A percentile compares a stretch with the other conserved stretches of the same genome.
These are phyloP conservation scores for Neurospora tetrasperma DNA, from an alignment of 495 filamentous ascomycete genomes.

Conservation along the genomic window DNA sequence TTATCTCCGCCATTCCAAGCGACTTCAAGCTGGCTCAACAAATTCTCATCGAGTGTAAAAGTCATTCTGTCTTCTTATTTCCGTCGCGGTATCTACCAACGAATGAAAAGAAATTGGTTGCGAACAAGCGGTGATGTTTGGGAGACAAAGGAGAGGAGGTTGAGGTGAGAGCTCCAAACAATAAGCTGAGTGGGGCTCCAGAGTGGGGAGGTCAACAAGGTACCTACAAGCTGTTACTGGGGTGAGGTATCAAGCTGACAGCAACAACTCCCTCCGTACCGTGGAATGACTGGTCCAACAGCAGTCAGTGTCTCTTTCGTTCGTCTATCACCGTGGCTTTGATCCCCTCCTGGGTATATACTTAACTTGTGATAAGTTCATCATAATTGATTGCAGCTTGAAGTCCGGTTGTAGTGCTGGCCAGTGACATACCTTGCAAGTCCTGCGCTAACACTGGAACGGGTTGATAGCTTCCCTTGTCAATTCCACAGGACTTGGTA, in stretches of 20 bases:
- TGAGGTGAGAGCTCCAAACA: neutral
- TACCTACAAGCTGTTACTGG: neutral
- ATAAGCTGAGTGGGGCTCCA: neutral
- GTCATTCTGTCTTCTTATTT: neutral
- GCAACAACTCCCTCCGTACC: neutral
- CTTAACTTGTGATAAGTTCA: neutral
- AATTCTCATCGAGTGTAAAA: neutral
- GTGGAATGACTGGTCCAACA: neutral
- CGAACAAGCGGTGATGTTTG: neutral
- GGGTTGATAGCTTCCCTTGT: neutral
- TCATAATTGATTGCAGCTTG: neutral
- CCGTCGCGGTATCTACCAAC: neutral
- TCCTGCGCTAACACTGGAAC: neutral
- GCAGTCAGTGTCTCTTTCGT: neutral
- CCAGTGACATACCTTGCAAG: neutral
- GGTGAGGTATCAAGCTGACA: neutral
- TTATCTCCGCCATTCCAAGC: neutral
- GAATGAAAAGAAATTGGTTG: neutral
- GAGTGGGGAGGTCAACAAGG: neutral
- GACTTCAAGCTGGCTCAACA: neutral
- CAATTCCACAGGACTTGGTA: neutral
- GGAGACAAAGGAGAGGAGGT: neutral
- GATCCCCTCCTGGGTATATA: neutral
- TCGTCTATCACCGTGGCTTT: neutral
- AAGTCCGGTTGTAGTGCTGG: neutral